phyloP scores from a whole-genome alignment of 2,329 filamentous ascomycete genomes.

The Apiospora aurea region DNA sequence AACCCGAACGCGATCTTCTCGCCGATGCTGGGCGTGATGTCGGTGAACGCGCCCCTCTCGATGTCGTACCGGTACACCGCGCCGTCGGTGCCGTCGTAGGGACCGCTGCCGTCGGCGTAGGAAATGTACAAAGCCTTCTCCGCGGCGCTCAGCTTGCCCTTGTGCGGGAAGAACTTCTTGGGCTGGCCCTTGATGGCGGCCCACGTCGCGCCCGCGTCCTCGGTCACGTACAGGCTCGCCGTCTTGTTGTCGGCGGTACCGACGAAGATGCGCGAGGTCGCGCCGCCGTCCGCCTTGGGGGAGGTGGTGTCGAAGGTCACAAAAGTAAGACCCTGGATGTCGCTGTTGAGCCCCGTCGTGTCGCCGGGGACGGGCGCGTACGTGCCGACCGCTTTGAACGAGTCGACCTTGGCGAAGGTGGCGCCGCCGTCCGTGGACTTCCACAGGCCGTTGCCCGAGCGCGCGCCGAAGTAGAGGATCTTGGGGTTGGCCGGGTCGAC shows the following conservation, averaged over 20 bases:
- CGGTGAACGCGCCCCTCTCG: slow-evolving; percentile 54
- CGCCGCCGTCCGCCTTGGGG: slow-evolving; percentile 49
- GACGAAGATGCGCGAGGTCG: slow-evolving; percentile 64
- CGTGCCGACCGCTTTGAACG: slow-evolving; percentile 59
- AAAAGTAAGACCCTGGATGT: slow-evolving; percentile 57
- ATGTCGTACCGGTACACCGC: slow-evolving; percentile 63
- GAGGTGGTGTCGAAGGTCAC: slow-evolving; percentile 64
- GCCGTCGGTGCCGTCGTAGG: slow-evolving; percentile 62
- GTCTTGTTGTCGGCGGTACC: slow-evolving; percentile 60
- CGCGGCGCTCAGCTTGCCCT: slow-evolving; percentile 55
- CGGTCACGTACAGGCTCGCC: slow-evolving; percentile 60
- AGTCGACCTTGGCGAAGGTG: slow-evolving; percentile 59
- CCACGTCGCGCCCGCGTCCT: slow-evolving; percentile 62
- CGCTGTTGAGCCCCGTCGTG: slow-evolving; percentile 51
- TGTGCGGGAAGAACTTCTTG: slow-evolving; percentile 59
- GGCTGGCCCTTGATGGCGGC: slow-evolving; percentile 57
- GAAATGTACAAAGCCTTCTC: slow-evolving; percentile 63
- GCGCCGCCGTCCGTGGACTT: slow-evolving; percentile 63
- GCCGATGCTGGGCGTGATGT: slow-evolving; percentile 62
- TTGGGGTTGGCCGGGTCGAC: slow-evolving; percentile 64
- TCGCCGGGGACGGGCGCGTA: slow-evolving; percentile 55
- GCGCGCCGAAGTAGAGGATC: slow-evolving; percentile 64
- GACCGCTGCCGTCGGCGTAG: slow-evolving; percentile 62
- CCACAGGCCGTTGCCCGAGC: slow-evolving; percentile 65
- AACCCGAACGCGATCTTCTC: slow-evolving; percentile 59